A percentile compares a stretch with the other conserved stretches of the same genome.
Evolutionary conservation across 768 basidiomycete genomes (phyloP).

Genomic region (Mycena chlorophos): DNA sequence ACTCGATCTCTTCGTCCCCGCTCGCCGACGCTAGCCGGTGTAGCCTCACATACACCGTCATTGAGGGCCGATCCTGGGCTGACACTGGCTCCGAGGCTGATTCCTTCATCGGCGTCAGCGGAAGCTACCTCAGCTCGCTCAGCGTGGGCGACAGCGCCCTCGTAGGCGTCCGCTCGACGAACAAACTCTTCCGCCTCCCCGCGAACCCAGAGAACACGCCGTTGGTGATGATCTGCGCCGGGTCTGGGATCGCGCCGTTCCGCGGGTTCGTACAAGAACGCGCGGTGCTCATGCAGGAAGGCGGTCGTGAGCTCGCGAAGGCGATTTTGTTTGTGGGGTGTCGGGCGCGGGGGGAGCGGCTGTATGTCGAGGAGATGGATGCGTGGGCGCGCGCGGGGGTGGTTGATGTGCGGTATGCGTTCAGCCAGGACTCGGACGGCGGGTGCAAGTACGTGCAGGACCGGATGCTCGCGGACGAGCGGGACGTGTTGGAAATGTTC

Average conservation of each 20-base stretch:
- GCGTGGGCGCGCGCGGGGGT: conserved; percentile 43
- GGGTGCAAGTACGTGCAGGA: conserved; percentile 11
- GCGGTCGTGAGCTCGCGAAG: conserved; percentile 38
- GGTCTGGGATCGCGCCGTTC: conserved; percentile 49
- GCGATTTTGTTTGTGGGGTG: conserved; percentile 50
- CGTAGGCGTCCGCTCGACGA: conserved; percentile 40
- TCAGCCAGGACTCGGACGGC: neutral
- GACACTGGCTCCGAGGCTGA: conserved; percentile 25
- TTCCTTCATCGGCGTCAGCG: conserved; percentile 45
- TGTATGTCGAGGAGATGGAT: conserved; percentile 44
- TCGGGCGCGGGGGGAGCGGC: conserved; percentile 39
- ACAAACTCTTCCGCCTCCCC: conserved; percentile 43
- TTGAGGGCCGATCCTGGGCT: conserved; percentile 37
- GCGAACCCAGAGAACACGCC: conserved; percentile 11
- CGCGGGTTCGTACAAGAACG: conserved; percentile 52
- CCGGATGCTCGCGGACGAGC: neutral
- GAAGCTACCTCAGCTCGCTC: conserved; percentile 42
- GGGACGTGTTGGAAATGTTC: conserved; percentile 1
- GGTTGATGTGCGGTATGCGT: conserved; percentile 25
- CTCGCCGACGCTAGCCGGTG: conserved; percentile 41
- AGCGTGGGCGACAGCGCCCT: conserved; percentile 41
- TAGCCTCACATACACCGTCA: conserved; percentile 44
- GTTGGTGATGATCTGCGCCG: conserved; percentile 43
- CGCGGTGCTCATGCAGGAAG: conserved; percentile 36
- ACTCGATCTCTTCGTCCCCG: conserved; percentile 51